Evolutionary conservation across 208 protist genomes (phyloP), one percentile per base, ranked within the genome.

Genomic region (Leishmania guyanensis): DNA sequence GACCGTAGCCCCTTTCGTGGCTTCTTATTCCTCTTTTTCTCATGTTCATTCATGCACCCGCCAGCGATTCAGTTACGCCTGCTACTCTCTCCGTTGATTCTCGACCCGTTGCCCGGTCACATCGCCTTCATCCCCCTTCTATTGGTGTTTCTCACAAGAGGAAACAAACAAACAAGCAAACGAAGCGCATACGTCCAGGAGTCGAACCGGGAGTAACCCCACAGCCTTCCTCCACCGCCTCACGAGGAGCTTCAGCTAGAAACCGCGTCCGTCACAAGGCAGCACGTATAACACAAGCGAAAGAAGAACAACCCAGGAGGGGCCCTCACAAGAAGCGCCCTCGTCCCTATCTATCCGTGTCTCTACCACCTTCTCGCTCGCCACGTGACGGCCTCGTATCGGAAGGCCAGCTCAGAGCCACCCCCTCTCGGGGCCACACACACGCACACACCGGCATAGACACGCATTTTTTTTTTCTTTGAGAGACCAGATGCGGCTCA

Each of bases 401-500:
- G 22, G 60, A 29, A 39, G 60, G 60, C 10, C 60, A 9, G 8
- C 26, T 65, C 60, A 22, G 60, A 65, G n/a, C 1, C 12, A 10
- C 39, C 39, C 20, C 10, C 17, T 36, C 17, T 71, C 17, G 2
- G 6, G 46, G 46, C 39, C 39, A 72, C 39, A 22, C 39, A 46
- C 39, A 29, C 29, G 10, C 39, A 65, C 60, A 65, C 60, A 65
- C 54, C 54, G 20, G 20, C 54, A 75, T 29, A 77, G 33, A 77
- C 73, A 77, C 51, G 20, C 36, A 1, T 5, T 14, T 10, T 8
- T 36, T 12, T n/a, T 5, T 14, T 10, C 0, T 36, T 12, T n/a
- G 46, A 9, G 46, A 36, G 48, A 51, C 73, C 51, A 46, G 43
- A 97, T 98, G 95, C 90, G 93, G 14, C 81, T 98, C 20, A 92